A percentile compares a stretch with the other conserved stretches of the same genome.
phyloP scores from a whole-genome alignment of 352 stramenopile genomes.

The Phytophthora ohioensis region DNA sequence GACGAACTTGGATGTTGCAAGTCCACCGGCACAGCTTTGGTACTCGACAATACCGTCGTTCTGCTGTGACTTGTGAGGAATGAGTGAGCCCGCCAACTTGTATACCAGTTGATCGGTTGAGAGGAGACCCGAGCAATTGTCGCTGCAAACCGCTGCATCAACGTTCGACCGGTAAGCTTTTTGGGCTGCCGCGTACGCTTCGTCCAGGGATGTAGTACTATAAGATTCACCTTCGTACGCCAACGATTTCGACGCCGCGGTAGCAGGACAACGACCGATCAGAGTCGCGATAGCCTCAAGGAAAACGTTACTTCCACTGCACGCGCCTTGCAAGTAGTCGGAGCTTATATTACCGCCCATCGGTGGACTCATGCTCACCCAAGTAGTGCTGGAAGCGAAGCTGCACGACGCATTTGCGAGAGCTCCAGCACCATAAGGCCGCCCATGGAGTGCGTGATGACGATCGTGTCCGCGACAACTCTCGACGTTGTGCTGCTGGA shows the following conservation, averaged over 20 bases:
- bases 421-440: constrained; percentile 41
- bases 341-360: constrained; percentile 52
- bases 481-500: constrained; percentile 27
- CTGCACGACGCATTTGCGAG: constrained; percentile 49
- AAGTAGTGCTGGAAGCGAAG: constrained; percentile 41
- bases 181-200: constrained; percentile 38
- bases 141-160: constrained; percentile 47
- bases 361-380: constrained; percentile 46
- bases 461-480: constrained; percentile 43
- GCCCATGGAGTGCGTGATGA: constrained; percentile 54
- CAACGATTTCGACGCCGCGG: constrained; percentile 23
- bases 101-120: constrained; percentile 36
- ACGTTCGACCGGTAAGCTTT: constrained; percentile 40
- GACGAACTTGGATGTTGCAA: constrained; percentile 44
- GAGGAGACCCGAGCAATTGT: constrained; percentile 45
- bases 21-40: constrained; percentile 44
- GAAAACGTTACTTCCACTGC: constrained; percentile 32
- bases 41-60: constrained; percentile 55
- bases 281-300: constrained; percentile 41
- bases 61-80: constrained; percentile 44
- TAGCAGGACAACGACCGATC: constrained; percentile 44
- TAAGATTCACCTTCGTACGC: constrained; percentile 40
- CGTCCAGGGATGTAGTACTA: constrained; percentile 28
- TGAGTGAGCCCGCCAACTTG: constrained; percentile 32
- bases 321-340: constrained; percentile 46